These are phyloP conservation scores for Exidia glandulosa DNA, from an alignment of 768 basidiomycete species.

Conservation along the genomic window DNA sequence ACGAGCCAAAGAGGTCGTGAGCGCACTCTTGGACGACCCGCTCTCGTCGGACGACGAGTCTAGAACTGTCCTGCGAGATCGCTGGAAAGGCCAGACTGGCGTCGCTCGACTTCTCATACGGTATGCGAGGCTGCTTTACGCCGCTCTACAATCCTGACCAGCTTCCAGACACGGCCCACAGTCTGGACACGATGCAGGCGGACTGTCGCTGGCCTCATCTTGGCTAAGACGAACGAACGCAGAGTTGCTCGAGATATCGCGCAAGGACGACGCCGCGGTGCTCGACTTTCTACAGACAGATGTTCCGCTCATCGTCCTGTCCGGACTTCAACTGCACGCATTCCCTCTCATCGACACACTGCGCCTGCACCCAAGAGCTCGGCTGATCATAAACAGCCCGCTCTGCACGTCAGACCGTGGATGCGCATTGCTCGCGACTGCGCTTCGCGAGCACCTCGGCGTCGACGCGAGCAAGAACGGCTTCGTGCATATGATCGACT, in stretches of 20 bases:
- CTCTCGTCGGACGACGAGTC: constrained; percentile 40
- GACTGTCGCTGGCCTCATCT: neutral
- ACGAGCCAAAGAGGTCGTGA: constrained; percentile 46
- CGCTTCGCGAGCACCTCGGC: neutral
- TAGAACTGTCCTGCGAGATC: neutral
- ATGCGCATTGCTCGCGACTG: neutral
- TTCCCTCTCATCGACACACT: constrained; percentile 16
- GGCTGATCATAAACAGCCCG: constrained; percentile 21
- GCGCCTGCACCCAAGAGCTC: constrained; percentile 16
- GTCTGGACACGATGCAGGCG: neutral
- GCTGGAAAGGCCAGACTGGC: constrained; percentile 34
- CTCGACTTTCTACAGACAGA: neutral
- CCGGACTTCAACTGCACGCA: neutral
- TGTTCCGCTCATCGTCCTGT: constrained; percentile 13
- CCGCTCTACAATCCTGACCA: neutral
- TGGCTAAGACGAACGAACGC: constrained; percentile 1
- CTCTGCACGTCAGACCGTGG: constrained; percentile 10
- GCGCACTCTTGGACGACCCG: constrained; percentile 62
- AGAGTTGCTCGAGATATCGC: constrained; percentile 4
- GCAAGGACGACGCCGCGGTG: neutral
- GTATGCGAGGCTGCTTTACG: neutral
- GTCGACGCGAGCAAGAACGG: constrained; percentile 23
- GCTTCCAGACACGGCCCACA: neutral
- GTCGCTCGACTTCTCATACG: constrained; percentile 1
- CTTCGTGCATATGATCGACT: constrained; percentile 40